phyloP scores from a whole-genome alignment of 2,329 filamentous ascomycete genomes.

The Venturia carpophila region DNA sequence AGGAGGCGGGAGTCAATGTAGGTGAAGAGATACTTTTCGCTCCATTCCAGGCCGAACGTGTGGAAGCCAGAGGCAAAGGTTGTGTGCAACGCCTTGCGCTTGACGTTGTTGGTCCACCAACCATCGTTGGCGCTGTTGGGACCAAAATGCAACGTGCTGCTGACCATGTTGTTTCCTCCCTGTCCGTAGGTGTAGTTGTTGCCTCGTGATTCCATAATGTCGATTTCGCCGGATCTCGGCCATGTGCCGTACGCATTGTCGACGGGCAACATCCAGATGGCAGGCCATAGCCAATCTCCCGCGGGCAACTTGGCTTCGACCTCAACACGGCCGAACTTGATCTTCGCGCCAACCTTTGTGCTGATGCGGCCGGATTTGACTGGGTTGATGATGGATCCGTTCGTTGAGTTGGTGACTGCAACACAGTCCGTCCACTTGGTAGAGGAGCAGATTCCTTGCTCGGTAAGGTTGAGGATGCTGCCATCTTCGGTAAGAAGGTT shows the following conservation, averaged over 20 bases:
- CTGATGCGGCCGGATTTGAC: constrained; percentile 71
- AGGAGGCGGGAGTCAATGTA: constrained; percentile 74
- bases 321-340: constrained; percentile 76
- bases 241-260: constrained; percentile 65
- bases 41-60: constrained; percentile 79
- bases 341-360: constrained; percentile 59
- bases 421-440: constrained; percentile 54
- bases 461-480: constrained; percentile 55
- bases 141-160: constrained; percentile 76
- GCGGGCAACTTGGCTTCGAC: constrained; percentile 67
- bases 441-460: constrained; percentile 61
- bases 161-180: constrained; percentile 74
- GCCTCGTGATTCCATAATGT: constrained; percentile 71
- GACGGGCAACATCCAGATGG: constrained; percentile 83
- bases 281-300: constrained; percentile 85
- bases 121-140: constrained; percentile 63
- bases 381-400: constrained; percentile 68
- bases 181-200: constrained; percentile 71
- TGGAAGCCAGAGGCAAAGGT: constrained; percentile 64
- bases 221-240: constrained; percentile 76
- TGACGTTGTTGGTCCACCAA: constrained; percentile 78
- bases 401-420: constrained; percentile 65
- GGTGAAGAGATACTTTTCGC: constrained; percentile 78
- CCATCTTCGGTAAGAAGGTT: constrained; percentile 57
- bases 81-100: constrained; percentile 65